Evolutionary conservation across 805 yeast genomes (phyloP).

Genomic region (Saturnispora bothae): DNA sequence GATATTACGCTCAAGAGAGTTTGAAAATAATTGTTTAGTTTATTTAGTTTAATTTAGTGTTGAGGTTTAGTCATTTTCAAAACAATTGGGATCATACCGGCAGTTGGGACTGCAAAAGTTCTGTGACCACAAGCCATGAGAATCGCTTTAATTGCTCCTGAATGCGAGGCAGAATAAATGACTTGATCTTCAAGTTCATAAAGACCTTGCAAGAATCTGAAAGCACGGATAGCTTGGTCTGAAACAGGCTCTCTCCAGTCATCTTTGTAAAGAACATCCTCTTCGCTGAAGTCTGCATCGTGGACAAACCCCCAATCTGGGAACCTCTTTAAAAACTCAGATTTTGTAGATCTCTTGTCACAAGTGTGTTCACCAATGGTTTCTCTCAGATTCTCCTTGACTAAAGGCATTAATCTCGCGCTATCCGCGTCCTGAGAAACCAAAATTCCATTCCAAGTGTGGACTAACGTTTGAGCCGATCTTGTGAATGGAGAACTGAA

Average conservation of each 20-base stretch:
- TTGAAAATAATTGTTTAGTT: conserved; percentile 12
- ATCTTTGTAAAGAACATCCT: conserved; percentile 36
- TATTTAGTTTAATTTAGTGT: too few species aligned
- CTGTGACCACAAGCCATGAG: conserved; percentile 45
- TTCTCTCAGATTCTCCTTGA: conserved; percentile 45
- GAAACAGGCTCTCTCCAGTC: conserved; percentile 38
- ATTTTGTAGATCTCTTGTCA: conserved; percentile 41
- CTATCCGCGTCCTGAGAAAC: conserved; percentile 16
- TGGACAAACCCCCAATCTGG: conserved; percentile 32
- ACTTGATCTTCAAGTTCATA: conserved; percentile 26
- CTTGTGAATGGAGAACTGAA: conserved; percentile 58
- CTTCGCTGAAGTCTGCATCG: conserved; percentile 36
- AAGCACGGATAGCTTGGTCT: conserved; percentile 41
- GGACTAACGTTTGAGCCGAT: conserved; percentile 44
- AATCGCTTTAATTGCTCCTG: conserved; percentile 46
- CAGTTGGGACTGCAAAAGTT: conserved; percentile 48
- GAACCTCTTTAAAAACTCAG: conserved; percentile 30
- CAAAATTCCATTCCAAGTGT: conserved; percentile 39
- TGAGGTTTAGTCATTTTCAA: conserved; percentile 37
- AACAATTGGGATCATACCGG: conserved; percentile 54
- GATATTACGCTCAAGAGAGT: conserved; percentile 65
- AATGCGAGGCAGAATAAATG: conserved; percentile 47
- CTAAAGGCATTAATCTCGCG: conserved; percentile 20
- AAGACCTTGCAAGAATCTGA: conserved; percentile 33
- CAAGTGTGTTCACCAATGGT: conserved; percentile 51